These are phyloP conservation scores for Nicotiana paniculata DNA, from an alignment of 257 asterid species.

Conservation along the genomic window DNA sequence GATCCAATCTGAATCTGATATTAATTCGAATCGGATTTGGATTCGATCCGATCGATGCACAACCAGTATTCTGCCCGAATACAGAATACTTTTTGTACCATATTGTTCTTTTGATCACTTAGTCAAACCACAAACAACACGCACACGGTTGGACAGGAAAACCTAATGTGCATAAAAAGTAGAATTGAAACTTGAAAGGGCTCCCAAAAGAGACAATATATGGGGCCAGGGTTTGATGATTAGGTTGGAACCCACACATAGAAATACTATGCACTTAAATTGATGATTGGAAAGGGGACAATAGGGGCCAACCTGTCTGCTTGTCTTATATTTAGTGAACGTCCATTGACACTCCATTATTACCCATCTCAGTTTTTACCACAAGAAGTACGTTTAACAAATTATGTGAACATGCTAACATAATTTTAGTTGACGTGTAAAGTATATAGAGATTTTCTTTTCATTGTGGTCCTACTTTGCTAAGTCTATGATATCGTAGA, in stretches of 20 bases:
- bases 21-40: too few species aligned
- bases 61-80: accelerated
- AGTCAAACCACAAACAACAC: background rate
- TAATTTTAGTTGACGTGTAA: too few species aligned
- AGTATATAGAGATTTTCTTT: too few species aligned
- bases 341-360: background rate
- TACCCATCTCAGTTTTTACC: background rate
- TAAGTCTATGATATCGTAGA: too few species aligned
- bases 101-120: too few species aligned
- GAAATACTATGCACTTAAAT: background rate
- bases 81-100: too few species aligned
- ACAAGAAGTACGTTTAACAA: too few species aligned
- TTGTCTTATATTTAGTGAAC: background rate
- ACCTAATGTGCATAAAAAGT: background rate
- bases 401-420: too few species aligned
- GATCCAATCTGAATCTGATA: too few species aligned
- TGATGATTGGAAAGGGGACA: conserved; percentile 16
- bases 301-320: conserved; percentile 12
- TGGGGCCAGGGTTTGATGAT: background rate
- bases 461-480: too few species aligned
- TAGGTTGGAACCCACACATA: background rate
- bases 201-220: background rate
- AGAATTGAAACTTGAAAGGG: background rate
- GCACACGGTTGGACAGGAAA: background rate
- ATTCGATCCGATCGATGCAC: too few species aligned